Conservation (phyloP, 139 green algal genomes). For the Auxenochlorella pyrenoidosa region DNA sequence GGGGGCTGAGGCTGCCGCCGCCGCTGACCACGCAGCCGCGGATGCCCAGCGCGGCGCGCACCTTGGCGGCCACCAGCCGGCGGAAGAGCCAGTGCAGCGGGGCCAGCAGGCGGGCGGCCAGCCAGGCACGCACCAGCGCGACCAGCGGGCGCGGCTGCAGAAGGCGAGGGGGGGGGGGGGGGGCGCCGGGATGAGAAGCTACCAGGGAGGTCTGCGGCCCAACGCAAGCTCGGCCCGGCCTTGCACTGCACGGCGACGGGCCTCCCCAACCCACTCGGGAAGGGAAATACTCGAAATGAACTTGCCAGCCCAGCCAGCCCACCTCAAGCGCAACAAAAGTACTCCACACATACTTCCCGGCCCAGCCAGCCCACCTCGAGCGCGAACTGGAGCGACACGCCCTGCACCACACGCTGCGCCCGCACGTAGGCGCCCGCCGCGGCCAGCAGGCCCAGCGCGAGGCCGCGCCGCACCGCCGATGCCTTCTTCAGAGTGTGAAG, state of each 20-base stretch:
- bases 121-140: conserved; percentile 54
- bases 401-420: conserved; percentile 62
- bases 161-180: not conserved
- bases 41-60: conserved; percentile 68
- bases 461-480: conserved; percentile 39
- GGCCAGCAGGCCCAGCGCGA: conserved; percentile 69
- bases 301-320: too few species aligned
- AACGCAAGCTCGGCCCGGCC: too few species aligned
- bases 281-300: too few species aligned
- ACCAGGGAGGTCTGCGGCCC: too few species aligned
- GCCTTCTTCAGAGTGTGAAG: conserved; percentile 66
- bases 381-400: conserved; percentile 64
- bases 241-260: too few species aligned
- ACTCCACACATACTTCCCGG: too few species aligned
- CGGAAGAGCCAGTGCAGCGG: conserved; percentile 68
- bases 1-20: conserved; percentile 83
- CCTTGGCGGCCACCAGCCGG: conserved; percentile 70
- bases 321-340: too few species aligned
- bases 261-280: too few species aligned
- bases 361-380: not conserved
- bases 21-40: conserved; percentile 77
- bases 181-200: not conserved
- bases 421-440: conserved; percentile 61
- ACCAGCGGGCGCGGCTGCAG: conserved; percentile 24
- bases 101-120: conserved; percentile 64